Base-by-base conservation (phyloP, 768 basidiomycete species). In the Wakefieldia striispora region DNA sequence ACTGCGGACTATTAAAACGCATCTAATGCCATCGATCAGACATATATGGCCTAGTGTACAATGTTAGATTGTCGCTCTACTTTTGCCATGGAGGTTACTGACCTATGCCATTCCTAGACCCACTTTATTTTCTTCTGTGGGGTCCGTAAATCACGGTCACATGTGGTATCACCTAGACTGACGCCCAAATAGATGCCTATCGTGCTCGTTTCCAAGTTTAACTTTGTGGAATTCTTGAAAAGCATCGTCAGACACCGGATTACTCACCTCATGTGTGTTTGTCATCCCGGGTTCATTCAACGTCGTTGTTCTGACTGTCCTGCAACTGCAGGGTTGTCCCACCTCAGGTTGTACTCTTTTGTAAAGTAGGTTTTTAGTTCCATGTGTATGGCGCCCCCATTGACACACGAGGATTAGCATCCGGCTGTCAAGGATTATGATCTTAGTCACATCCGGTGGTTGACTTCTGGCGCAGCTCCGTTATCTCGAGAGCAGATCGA, bases 11-110 rank as follows among this genome's bases (percentile, higher is more conserved):
- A 29, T 29, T 6, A 4, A 29, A 29, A 29, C 12, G 11, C 29
- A 13, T 29, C 29, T 29, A 23, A 52, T 13, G 13, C 13, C 21
- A 27, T 43, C 34, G 50, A 33, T 49, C 54, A 80, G 84, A 87
- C 58, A 84, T 86, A 8, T 87, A 85, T 61, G 84, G 85, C 14
- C 62, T 86, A 20, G 75, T 84, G 17, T 75, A 83, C 49, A 81
- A 78, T 63, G 78, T 82, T 44, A 53, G 74, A 37, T 7, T n/a
- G 36, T 26, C 36, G 0, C 12, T 55, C 19, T 38, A 5, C 27
- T 17, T 44, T 17, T 26, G 1, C 16, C 17, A 4, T 3, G 8
- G 10, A 27, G 4, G 20, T 33, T 19, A 14, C 39, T 57, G 40
- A 54, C 27, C 40, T 27, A 66, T 65, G 68, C 47, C 65, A 67